Base-by-base conservation (phyloP, 495 filamentous ascomycete genomes). In the Penicillium flavigenum region DNA sequence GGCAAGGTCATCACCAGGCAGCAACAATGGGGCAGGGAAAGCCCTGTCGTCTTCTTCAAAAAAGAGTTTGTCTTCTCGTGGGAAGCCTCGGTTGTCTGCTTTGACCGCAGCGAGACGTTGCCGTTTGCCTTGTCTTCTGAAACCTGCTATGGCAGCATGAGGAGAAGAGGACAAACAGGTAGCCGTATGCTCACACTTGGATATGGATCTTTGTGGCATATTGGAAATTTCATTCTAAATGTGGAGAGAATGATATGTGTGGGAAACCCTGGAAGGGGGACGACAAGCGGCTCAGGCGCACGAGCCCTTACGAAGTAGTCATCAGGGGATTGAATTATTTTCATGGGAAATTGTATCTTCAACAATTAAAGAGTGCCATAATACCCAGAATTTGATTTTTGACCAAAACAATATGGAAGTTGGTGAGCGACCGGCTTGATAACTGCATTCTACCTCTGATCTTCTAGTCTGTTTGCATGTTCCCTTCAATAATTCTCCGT, bases 61-160 rank as follows among this genome's bases (percentile, higher is more conserved):
- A 1, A 20, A 20, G 20, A 1, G 20, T 20, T 20, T 20, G 20
- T 20, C 20, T 20, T 20, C 20, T 20, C 20, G 20, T 20, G 20
- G 20, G 20, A 20, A 20, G 20, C 20, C 20, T 20, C 20, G 20
- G 20, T 20, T 20, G 20, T 20, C 20, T 20, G 20, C 20, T 20
- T 20, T 20, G 20, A 20, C 20, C 1, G 20, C 20, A 1, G 20
- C 20, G 20, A 20, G 20, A 20, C 20, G 20, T 20, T 20, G 20
- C 20, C 20, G 20, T 20, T 20, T 1, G 1, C 20, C 20, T 20
- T 20, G 20, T 20, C 20, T 20, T 20, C 20, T 20, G 20, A 20
- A 64, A 9, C 50, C 50, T 45, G 54, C 46, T 27, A 51, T 27
- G 8, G 34, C 27, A 4, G 62, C 58, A 41, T 64, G 38, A 14